These are phyloP conservation scores for Nemania serpens DNA, from an alignment of 2,329 filamentous ascomycete genomes.

Conservation along the genomic window DNA sequence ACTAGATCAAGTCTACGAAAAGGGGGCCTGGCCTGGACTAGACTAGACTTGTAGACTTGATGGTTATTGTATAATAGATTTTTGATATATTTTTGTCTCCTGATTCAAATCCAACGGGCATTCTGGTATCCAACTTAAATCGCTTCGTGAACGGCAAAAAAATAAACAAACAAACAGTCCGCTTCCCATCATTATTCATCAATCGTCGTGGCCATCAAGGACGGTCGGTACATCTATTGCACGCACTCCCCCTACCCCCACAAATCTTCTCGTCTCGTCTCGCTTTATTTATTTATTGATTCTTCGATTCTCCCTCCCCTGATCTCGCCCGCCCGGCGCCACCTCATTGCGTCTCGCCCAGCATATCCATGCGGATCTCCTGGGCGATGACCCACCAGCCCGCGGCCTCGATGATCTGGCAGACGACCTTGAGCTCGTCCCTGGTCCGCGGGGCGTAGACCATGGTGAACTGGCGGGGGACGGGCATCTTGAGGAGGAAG, in stretches of 20 bases:
- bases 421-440: conserved; percentile 69
- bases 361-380: conserved; percentile 39
- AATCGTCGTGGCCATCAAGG: too few relatives aligned
- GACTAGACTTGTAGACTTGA: background rate
- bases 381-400: conserved; percentile 53
- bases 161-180: background rate
- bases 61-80: background rate
- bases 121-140: conserved; percentile 4
- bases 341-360: conserved; percentile 19
- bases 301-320: background rate
- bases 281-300: background rate
- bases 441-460: conserved; percentile 75
- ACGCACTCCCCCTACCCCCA: too few relatives aligned
- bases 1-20: background rate
- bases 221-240: background rate
- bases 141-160: background rate
- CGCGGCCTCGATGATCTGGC: conserved; percentile 73
- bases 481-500: conserved; percentile 61
- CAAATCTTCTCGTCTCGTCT: background rate
- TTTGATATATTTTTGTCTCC: background rate
- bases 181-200: background rate
- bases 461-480: conserved; percentile 78
- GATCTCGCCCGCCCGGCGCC: too few relatives aligned
- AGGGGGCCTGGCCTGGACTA: too few relatives aligned
- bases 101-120: background rate